Evolutionary conservation across 495 filamentous ascomycete genomes (phyloP), one percentile per base, ranked within the genome.

Genomic region (Emericellopsis terricola): DNA sequence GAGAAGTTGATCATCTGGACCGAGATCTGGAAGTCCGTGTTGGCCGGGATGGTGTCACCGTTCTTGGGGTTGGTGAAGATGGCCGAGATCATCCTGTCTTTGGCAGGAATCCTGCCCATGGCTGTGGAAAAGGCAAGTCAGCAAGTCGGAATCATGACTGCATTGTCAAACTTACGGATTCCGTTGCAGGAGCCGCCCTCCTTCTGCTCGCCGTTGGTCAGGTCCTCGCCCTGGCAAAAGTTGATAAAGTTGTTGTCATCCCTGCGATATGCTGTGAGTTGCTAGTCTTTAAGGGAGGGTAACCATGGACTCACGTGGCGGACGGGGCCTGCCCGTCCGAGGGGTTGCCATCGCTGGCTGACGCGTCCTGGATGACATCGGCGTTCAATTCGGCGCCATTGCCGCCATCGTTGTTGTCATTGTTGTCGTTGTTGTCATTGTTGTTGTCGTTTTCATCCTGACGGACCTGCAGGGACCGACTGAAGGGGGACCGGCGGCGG

Each of bases 41-140:
- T 57, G 4, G 55, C 48, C 10, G 48, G 18, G 24, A 78, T 31
- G 38, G 64, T 52, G 31, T 63, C 51, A 23, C 51, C 55, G 32
- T 69, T 53, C 28, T 52, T 28, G 14, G 77, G 77, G 48, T 52
- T 60, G 24, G 59, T 41, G 40, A 82, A 62, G 33, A 81, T 62
- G 16, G 73, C 62, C 3, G 77, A 79, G 36, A 80, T 62, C 78
- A 82, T 81, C 20, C 67, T 62, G 30, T 40, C 50, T 23, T 51
- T 56, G 19, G 71, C 51, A 2, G 78, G 78, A 40, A 83, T 79
- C 34, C 80, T 62, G 39, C 78, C 78, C 76, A 82, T 81, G 3
- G 58, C 69, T 70, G 50, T 30, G 15, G 28, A 28, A 15, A 6
- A n/a, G 29, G 35, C 56, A 50, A 58, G 49, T 21, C 6, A 15